A percentile compares a stretch with the other conserved stretches of the same genome.
Evolutionary conservation across 345 rosid genomes (phyloP).

Genomic region (Eucalyptus microcorys): DNA sequence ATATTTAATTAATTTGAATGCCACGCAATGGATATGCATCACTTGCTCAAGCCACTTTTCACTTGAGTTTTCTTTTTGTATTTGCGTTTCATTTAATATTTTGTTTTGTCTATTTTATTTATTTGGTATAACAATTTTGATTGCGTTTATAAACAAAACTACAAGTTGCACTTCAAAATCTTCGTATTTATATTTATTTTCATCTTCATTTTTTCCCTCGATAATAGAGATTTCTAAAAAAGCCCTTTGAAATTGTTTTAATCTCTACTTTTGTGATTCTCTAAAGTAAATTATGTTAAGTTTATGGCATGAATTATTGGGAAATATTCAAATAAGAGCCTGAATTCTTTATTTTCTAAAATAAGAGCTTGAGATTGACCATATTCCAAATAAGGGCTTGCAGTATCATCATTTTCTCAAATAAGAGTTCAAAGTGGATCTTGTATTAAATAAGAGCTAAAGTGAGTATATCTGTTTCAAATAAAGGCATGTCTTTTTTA

Average conservation of each 20-base stretch:
- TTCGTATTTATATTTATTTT: neutral
- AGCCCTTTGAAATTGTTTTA: neutral
- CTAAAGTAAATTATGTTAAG: neutral
- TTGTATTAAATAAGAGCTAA: too few species aligned
- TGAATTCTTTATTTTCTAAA: too few species aligned
- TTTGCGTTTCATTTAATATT: neutral
- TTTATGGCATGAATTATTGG: neutral
- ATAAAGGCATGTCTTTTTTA: too few species aligned
- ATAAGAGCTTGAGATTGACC: too few species aligned
- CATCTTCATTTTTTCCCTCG: neutral
- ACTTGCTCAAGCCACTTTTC: neutral
- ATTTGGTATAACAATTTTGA: neutral
- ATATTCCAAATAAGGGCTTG: accelerated
- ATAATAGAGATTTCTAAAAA: neutral
- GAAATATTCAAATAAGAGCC: too few species aligned
- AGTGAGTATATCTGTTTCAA: too few species aligned
- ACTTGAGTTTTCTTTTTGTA: neutral
- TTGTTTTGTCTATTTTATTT: neutral
- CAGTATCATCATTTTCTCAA: too few species aligned
- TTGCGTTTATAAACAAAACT: neutral
- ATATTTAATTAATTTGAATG: neutral
- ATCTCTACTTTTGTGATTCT: neutral
- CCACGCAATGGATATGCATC: neutral
- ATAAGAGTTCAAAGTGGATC: too few species aligned
- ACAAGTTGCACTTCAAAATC: neutral